phyloP scores from a whole-genome alignment of 2,329 filamentous ascomycete species.

The Aureobasidium namibiae region DNA sequence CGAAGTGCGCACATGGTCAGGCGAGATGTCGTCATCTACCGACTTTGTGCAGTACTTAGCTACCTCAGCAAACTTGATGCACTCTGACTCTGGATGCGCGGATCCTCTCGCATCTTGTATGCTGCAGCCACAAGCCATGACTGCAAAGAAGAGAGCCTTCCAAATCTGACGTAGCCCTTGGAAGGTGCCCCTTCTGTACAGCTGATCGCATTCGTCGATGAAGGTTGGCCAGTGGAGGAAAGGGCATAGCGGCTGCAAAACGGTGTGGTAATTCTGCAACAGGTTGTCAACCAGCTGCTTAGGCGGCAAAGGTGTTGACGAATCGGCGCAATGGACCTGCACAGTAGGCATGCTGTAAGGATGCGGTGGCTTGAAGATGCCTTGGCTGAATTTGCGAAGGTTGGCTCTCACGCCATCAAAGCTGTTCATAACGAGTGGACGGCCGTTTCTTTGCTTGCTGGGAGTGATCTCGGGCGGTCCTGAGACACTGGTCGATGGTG shows the following conservation, averaged over 20 bases:
- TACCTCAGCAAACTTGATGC: conserved; percentile 61
- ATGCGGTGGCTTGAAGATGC: conserved; percentile 70
- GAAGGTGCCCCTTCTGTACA: conserved; percentile 61
- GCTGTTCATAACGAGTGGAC: conserved; percentile 56
- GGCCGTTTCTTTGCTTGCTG: conserved; percentile 50
- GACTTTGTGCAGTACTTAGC: conserved; percentile 65
- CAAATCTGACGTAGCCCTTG: conserved; percentile 58
- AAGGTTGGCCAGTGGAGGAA: conserved; percentile 86
- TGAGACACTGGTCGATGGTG: not conserved
- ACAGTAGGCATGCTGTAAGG: conserved; percentile 51
- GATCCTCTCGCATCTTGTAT: conserved; percentile 54
- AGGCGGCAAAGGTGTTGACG: conserved; percentile 50
- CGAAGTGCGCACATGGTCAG: conserved; percentile 66
- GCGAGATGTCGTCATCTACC: conserved; percentile 68
- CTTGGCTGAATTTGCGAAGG: conserved; percentile 63
- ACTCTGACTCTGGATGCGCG: conserved; percentile 45
- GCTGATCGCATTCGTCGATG: conserved; percentile 61
- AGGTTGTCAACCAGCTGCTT: conserved; percentile 63
- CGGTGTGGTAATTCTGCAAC: conserved; percentile 65
- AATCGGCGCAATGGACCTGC: conserved; percentile 37
- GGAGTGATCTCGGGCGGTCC: conserved; percentile 6
- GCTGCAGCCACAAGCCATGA: conserved; percentile 74
- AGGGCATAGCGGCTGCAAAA: conserved; percentile 72
- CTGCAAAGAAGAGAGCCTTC: conserved; percentile 71
- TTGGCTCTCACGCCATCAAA: conserved; percentile 64